Conservation (phyloP, 2,329 filamentous ascomycete species). For the Apiospora saccharicola region DNA sequence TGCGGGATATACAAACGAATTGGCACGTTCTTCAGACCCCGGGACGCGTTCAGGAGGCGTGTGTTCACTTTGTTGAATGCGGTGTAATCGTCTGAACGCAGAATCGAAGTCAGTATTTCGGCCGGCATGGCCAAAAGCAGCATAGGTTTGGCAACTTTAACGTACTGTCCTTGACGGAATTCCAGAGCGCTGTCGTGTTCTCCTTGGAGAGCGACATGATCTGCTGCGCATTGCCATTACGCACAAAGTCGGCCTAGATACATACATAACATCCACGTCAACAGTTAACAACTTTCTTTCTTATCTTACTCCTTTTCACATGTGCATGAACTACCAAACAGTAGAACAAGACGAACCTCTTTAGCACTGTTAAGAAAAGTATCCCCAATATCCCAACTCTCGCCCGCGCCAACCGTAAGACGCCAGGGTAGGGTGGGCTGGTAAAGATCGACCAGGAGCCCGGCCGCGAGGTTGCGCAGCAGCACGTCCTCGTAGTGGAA, state of each 20-base stretch:
- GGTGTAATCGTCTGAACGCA: conserved; percentile 70
- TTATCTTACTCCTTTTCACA: not conserved
- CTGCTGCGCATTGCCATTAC: conserved; percentile 86
- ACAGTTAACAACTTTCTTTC: not conserved
- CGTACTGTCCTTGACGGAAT: conserved; percentile 76
- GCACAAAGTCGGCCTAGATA: conserved; percentile 77
- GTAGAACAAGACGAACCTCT: conserved; percentile 52
- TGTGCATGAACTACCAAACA: not conserved
- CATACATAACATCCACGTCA: not conserved
- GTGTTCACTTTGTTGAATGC: conserved; percentile 78
- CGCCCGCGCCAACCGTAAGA: conserved; percentile 60
- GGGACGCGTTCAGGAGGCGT: conserved; percentile 78
- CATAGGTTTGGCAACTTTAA: conserved; percentile 24
- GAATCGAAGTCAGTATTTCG: conserved; percentile 1
- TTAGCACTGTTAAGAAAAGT: conserved; percentile 72
- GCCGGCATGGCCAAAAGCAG: no score
- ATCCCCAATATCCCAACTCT: conserved; percentile 66
- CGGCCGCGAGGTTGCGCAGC: conserved; percentile 43
- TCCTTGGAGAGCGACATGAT: conserved; percentile 90
- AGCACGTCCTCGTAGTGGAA: conserved; percentile 58
- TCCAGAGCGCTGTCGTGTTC: conserved; percentile 84
- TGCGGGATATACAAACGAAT: conserved; percentile 85
- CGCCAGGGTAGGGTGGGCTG: conserved; percentile 62
- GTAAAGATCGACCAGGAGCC: conserved; percentile 61
- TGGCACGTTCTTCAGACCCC: conserved; percentile 82